Evolutionary conservation across 2,329 filamentous ascomycete species (phyloP), one percentile per base, ranked within the genome.

Genomic region (Paraphoma sp.): DNA sequence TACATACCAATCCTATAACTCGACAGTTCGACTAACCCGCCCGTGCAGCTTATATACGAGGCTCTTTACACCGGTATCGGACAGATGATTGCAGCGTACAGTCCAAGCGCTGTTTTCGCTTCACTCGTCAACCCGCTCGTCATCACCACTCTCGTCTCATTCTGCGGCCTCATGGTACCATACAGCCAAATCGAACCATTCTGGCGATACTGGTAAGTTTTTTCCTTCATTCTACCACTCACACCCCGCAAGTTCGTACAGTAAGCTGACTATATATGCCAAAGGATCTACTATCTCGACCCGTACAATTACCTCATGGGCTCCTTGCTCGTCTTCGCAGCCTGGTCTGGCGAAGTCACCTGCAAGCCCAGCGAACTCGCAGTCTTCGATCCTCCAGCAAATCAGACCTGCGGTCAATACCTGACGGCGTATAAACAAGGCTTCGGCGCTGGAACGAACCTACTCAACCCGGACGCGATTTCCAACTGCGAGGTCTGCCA

Each of bases 151-250:
- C 43, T 69, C 3, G 53, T 63, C 14, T 59, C 51, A 1, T 70
- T 70, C 51, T 64, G 56, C 41, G 68, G 68, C 80, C 88, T 94
- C 45, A 82, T 94, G 57, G 86, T 86, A 33, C 79, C 80, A 2
- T 88, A 88, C 1, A 73, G 76, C 9, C 77, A 79, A 2, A 82
- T 93, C 23, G 88, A 89, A 0, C 79, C 83, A 2, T 92, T 93
- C 81, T 93, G 90, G 89, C 51, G 69, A 9, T 78, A 77, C 65
- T 79, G 76, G 61, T 46, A 44, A 29, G 47, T 11, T 28, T 16
- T 23, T 23, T 23, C 23, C 2, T 23, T 23, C 23, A 2, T 23
- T 23, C 23, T 23, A 23, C 23, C 23, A 23, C 42, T 4, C 29
- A 30, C 14, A 9, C 45, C 10, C 44, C 17, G n/a, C 33, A 38